A percentile compares a stretch with the other conserved stretches of the same genome.
Conservation (phyloP, 129 eudicot species). For the Heracleum sosnowskyi region DNA sequence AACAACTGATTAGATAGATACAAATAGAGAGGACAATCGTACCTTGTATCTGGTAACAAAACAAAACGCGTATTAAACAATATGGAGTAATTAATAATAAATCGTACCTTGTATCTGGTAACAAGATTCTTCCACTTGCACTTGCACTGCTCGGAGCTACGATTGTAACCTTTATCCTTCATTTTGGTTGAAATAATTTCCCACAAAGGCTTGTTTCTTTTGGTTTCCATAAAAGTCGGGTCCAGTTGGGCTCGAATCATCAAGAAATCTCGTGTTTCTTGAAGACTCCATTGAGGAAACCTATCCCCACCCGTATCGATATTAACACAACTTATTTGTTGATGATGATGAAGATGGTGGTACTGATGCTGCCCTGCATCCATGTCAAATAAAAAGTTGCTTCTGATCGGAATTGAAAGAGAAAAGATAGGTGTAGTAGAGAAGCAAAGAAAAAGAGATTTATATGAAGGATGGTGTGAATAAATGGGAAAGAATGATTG, state of each 20-base stretch:
- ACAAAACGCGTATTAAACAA: not conserved
- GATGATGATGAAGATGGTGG: slow-evolving; percentile 27
- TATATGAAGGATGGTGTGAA: slow-evolving; percentile 31
- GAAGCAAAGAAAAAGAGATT: slow-evolving; percentile 1
- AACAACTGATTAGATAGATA: too few species aligned
- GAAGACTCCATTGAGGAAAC: slow-evolving; percentile 92
- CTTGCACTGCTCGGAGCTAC: slow-evolving; percentile 86
- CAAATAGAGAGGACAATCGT: not conserved
- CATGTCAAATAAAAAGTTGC: slow-evolving; percentile 14
- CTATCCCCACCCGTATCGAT: slow-evolving; percentile 44
- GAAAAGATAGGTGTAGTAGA: not conserved
- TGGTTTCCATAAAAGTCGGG: slow-evolving; percentile 72
- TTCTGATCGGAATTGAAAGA: slow-evolving; percentile 10
- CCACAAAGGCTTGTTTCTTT: slow-evolving; percentile 77
- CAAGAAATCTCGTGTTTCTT: slow-evolving; percentile 76
- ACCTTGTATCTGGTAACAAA: slow-evolving; percentile 87
- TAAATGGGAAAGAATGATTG: slow-evolving; percentile 15
- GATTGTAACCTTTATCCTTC: slow-evolving; percentile 72
- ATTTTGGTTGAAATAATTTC: slow-evolving; percentile 51
- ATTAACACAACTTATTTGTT: slow-evolving; percentile 24
- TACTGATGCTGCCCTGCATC: slow-evolving; percentile 25
- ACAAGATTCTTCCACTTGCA: slow-evolving; percentile 93
- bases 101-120: slow-evolving; percentile 65
- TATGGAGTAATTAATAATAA: not conserved
- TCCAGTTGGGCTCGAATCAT: slow-evolving; percentile 73